Evolutionary conservation across 1,284 basidiomycete genomes (phyloP), one percentile per base, ranked within the genome.

Genomic region (Ceraceosorus bombacis): DNA sequence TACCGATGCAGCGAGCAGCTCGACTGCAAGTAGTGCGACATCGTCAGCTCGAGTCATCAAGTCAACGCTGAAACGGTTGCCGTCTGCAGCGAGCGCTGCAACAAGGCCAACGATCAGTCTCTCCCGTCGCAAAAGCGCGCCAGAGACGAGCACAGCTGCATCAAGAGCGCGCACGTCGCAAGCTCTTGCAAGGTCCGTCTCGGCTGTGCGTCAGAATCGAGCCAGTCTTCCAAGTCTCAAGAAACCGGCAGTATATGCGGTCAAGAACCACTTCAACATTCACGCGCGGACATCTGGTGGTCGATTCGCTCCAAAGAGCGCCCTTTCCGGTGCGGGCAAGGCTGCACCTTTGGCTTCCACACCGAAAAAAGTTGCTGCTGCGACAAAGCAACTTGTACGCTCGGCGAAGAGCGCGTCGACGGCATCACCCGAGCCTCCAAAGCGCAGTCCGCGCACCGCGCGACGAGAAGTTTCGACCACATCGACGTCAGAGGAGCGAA

Each of bases 281-380:
- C 61, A 62, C 39, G 61, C 61, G 4, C 58, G 61, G 5, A 62
- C 58, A 15, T 62, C 61, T 8, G 58, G 61, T 6, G 61, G 61
- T 36, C 41, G 53, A 13, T 62, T 62, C 51, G 61, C 61, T 5
- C 61, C 61, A 8, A 61, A 61, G 40, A 55, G 40, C 36, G 59
- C 59, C 15, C 17, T 61, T 3, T 4, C 48, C 51, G 55, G 55
- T n/a, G 55, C 53, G 41, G 49, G 36, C 8, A 50, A 38, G 9
- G 54, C 53, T 6, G 51, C 37, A n/a, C 57, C 58, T n/a, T 43
- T 49, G 9, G 41, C 41, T 41, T 37, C 41, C 17, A 56, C 55
- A 4, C 55, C 48, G 15, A 40, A 37, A 12, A 27, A 57, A 37
- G 8, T 27, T 37, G 36, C 43, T 17, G 3, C 55, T 15, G 13